Conservation (phyloP, 306 rosid species). For the Cicer bijugum region DNA sequence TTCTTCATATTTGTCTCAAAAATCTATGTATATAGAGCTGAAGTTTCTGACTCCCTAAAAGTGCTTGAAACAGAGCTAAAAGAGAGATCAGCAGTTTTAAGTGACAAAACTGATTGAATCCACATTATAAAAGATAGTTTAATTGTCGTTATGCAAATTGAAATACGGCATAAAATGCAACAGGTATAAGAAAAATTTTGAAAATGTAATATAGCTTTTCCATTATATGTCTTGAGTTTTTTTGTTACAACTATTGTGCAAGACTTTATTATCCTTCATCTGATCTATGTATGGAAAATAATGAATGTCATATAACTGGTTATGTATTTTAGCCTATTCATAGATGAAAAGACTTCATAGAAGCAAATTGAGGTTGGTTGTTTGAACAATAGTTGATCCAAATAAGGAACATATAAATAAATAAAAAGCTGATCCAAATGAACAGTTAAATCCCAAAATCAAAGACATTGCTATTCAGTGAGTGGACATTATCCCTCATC, state of each 20-base stretch:
- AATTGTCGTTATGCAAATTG: neutral
- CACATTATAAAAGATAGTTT: constrained; percentile 20
- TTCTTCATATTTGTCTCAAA: constrained; percentile 52
- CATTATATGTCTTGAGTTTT: neutral
- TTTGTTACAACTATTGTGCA: neutral
- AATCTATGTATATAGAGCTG: constrained; percentile 70
- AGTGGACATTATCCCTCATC: constrained; percentile 37
- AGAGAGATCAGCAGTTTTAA: constrained; percentile 43
- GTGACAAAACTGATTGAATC: neutral
- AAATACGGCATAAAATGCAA: neutral
- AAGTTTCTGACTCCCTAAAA: constrained; percentile 72
- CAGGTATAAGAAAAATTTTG: neutral
- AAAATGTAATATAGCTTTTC: neutral
- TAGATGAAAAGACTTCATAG: too few species aligned
- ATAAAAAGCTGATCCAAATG: constrained; percentile 22
- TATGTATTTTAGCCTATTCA: too few species aligned
- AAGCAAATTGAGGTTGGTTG: too few species aligned
- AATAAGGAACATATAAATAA: constrained; percentile 1
- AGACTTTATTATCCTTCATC: constrained; percentile 6
- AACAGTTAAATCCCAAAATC: constrained; percentile 1
- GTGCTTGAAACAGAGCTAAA: constrained; percentile 64
- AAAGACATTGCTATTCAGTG: constrained; percentile 5
- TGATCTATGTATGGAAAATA: neutral
- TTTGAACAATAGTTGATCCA: too few species aligned
- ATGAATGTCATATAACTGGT: too few species aligned